phyloP scores from a whole-genome alignment of 108 stramenopile genomes.

The Cylindrotheca fusiformis region DNA sequence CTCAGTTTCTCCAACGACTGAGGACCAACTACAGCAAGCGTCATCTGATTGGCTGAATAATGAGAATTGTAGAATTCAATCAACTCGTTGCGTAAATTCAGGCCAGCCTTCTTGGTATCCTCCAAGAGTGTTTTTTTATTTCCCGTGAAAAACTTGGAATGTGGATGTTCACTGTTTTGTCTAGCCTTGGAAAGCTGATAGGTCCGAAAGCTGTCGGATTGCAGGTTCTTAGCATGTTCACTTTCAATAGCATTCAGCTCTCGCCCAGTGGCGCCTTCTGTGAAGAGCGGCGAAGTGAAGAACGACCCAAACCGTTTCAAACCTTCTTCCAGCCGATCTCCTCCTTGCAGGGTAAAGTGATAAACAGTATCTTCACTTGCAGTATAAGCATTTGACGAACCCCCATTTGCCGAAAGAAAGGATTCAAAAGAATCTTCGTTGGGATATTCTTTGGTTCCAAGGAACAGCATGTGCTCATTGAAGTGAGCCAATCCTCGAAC shows the following conservation, averaged over 20 bases:
- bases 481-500: conserved; percentile 90
- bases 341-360: conserved; percentile 85
- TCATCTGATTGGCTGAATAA: conserved; percentile 95
- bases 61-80: conserved; percentile 84
- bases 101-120: conserved; percentile 60
- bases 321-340: conserved; percentile 69
- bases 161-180: conserved; percentile 86
- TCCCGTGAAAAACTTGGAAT: conserved; percentile 92
- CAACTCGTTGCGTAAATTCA: conserved; percentile 80
- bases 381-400: conserved; percentile 88
- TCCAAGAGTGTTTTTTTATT: conserved; percentile 82
- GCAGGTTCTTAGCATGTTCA: conserved; percentile 93
- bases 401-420: conserved; percentile 77
- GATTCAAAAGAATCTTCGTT: conserved; percentile 75
- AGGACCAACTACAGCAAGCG: conserved; percentile 86
- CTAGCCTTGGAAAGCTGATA: conserved; percentile 88
- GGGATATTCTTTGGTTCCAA: conserved; percentile 87
- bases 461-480: conserved; percentile 77
- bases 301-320: conserved; percentile 88
- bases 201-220: conserved; percentile 81
- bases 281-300: conserved; percentile 89
- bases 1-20: conserved; percentile 62
- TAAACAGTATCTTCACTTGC: conserved; percentile 91
- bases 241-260: conserved; percentile 95
- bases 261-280: conserved; percentile 72